Base-by-base conservation (phyloP, 495 filamentous ascomycete species). In the Hypoxylon fuscum region DNA sequence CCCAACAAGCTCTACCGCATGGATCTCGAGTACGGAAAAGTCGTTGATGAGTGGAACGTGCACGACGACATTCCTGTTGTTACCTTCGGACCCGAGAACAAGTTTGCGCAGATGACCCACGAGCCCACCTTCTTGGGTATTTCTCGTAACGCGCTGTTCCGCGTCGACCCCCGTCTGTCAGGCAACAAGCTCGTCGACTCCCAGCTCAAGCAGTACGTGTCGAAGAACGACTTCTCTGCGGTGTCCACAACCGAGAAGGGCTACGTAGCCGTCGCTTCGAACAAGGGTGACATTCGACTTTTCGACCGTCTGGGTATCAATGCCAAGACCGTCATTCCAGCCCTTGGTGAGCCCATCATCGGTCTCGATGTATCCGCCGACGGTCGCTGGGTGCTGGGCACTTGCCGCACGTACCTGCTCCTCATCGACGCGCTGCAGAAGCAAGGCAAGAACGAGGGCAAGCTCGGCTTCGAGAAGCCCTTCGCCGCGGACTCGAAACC, bases 11-110 rank as follows among this genome's bases (percentile, higher is more conserved):
- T 98, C n/a, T 98, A 92, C 69, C 91, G 90, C 21, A 97, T 98
- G 95, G 95, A 98, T 79, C 79, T 98, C 57, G 96, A 98, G 68
- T 96, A 95, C 68, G 95, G 95, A 52, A 98, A 97, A 79, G 90
- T 98, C n/a, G 92, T 98, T 1, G 96, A 98, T 70, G 96, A 98
- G 74, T 98, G 95, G 95, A 97, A 96, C 65, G 84, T 98, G n/a
- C 94, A 98, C 68, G 93, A 98, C 53, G 92, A 98, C 76, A 97
- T 98, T 54, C 85, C 89, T 0, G 92, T 98, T 47, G 86, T 89
- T 15, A 92, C 87, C 5, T 96, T 98, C 75, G 91, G 88, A 3
- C 95, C 96, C 2, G 94, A 96, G 70, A 96, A 86, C 87, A 98
- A 98, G 86, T 98, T 97, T 68, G 85, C 95, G 3, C 96, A 98